phyloP scores from a whole-genome alignment of 768 basidiomycete genomes.

The Galerina marginata region DNA sequence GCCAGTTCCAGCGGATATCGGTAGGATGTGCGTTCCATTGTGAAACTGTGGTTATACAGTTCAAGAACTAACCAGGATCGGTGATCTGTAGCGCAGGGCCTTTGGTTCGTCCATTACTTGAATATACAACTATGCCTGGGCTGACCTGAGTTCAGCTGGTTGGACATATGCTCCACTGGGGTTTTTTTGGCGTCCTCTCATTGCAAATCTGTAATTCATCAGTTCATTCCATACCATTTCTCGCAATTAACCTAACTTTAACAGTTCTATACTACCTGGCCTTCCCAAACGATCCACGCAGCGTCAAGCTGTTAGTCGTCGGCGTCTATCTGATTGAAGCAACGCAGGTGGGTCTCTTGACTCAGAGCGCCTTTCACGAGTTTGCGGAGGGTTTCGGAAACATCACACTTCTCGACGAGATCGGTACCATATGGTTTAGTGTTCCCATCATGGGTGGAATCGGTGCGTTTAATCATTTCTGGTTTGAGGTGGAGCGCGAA shows the following conservation, averaged over 20 bases:
- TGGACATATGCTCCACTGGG: constrained; percentile 32
- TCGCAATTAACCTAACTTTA: not conserved
- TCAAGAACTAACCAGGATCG: too few species aligned
- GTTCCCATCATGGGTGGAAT: constrained; percentile 34
- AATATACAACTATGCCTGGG: too few species aligned
- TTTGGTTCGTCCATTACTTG: too few species aligned
- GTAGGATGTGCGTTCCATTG: too few species aligned
- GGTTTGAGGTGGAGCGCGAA: not conserved
- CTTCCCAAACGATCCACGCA: constrained; percentile 31
- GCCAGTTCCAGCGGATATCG: too few species aligned
- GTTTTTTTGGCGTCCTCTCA: constrained; percentile 32
- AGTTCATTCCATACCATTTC: not conserved
- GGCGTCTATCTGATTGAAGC: constrained; percentile 32
- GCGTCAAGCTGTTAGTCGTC: constrained; percentile 31
- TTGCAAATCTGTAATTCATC: constrained; percentile 35
- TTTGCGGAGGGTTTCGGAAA: constrained; percentile 34
- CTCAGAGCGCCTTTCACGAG: constrained; percentile 31
- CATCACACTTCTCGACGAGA: constrained; percentile 26
- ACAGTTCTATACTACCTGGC: constrained; percentile 38
- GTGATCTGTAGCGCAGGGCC: too few species aligned
- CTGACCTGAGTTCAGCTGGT: constrained; percentile 23
- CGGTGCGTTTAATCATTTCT: constrained; percentile 21
- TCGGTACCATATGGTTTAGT: constrained; percentile 30
- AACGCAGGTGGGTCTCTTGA: constrained; percentile 29
- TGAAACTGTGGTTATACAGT: too few species aligned